These are phyloP conservation scores for Corymbia maculata DNA, from an alignment of 345 rosid species.

Conservation along the genomic window DNA sequence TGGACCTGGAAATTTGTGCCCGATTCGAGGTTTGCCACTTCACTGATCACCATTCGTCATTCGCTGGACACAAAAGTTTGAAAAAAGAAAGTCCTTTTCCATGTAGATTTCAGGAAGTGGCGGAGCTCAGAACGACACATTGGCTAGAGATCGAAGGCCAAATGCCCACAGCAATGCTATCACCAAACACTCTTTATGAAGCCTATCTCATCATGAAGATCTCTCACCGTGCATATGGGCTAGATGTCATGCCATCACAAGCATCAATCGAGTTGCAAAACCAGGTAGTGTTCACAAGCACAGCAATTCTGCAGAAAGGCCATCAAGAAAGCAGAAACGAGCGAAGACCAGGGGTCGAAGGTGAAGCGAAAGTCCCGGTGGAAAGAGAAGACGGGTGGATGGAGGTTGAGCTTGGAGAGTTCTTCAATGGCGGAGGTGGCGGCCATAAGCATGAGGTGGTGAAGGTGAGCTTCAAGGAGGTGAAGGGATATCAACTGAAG, in stretches of 20 bases:
- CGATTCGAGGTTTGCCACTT: constrained; percentile 36
- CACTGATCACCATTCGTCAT: not conserved
- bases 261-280: constrained; percentile 10
- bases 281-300: not conserved
- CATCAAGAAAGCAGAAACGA: not conserved
- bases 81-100: not conserved
- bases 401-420: constrained; percentile 78
- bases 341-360: not conserved
- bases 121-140: constrained; percentile 16
- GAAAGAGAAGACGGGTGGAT: constrained; percentile 59
- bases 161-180: constrained; percentile 11
- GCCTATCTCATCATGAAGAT: constrained; percentile 23
- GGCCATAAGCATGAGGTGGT: constrained; percentile 11
- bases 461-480: constrained; percentile 57
- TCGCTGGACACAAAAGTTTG: not conserved
- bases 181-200: constrained; percentile 21
- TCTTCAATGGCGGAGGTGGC: constrained; percentile 19
- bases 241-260: constrained; percentile 18
- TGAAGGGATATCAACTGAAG: constrained; percentile 60
- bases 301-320: not conserved
- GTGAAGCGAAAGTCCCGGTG: constrained; percentile 7
- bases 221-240: constrained; percentile 13
- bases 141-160: constrained; percentile 28
- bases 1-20: constrained; percentile 50
- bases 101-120: constrained; percentile 23